Percentiles rank a stretch among this genome's conserved stretches.
Evolutionary conservation across 1,284 basidiomycete species (phyloP).

Genomic region (Puccinia triticina): DNA sequence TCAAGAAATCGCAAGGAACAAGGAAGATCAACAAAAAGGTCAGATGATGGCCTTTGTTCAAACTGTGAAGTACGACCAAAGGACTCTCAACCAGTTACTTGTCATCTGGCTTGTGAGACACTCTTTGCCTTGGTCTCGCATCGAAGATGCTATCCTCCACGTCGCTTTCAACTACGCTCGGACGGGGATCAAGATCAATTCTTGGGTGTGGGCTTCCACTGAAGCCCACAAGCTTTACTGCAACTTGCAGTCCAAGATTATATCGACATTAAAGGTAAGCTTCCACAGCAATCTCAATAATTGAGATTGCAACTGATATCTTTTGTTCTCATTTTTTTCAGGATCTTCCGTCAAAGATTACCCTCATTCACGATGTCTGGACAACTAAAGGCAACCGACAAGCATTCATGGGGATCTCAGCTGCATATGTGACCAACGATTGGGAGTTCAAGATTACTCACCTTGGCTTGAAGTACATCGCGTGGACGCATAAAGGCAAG

Average conservation of each 20-base stretch:
- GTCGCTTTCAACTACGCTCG: no score
- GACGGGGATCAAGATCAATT: no score
- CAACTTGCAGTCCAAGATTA: not conserved
- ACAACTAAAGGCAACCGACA: no score
- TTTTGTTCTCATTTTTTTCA: no score
- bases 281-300: no score
- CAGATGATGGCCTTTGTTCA: not conserved
- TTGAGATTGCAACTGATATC: not conserved
- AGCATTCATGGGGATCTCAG: conserved; percentile 23
- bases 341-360: not conserved
- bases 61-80: no score
- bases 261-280: not conserved
- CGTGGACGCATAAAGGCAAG: not conserved
- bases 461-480: conserved; percentile 15
- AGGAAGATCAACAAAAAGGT: not conserved
- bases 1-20: not conserved
- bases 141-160: not conserved
- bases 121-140: conserved; percentile 3
- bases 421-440: not conserved
- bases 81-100: not conserved
- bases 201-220: no score
- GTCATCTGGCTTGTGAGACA: conserved; percentile 11
- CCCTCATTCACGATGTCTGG: conserved; percentile 35
- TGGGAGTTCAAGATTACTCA: not conserved
- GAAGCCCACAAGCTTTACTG: no score